Evolutionary conservation across 257 asterid species (phyloP).

Genomic region (Plantago elongata): DNA sequence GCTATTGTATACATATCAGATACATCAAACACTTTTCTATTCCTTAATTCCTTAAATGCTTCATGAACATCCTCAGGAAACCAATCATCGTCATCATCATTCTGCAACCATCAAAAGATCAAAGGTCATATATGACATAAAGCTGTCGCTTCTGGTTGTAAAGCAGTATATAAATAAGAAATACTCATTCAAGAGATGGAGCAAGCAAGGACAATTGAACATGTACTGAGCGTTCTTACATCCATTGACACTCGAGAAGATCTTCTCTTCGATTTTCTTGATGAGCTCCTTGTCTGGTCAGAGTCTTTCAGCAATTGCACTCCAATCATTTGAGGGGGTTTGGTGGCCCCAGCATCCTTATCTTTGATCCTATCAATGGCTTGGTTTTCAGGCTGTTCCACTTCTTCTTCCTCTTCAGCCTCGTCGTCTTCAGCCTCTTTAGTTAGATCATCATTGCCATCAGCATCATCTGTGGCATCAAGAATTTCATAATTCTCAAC

Average conservation of each 20-base stretch:
- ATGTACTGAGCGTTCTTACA: slow-evolving; percentile 33
- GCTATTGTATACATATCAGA: slow-evolving; percentile 93
- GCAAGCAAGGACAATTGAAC: neutral
- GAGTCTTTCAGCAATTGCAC: slow-evolving; percentile 86
- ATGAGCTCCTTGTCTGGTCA: slow-evolving; percentile 58
- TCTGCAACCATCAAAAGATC: slow-evolving; percentile 33
- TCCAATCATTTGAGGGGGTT: slow-evolving; percentile 97
- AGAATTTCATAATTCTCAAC: slow-evolving; percentile 40
- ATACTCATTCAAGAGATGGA: neutral
- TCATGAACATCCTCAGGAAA: slow-evolving; percentile 86
- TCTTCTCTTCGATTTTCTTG: slow-evolving; percentile 71
- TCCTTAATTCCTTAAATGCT: slow-evolving; percentile 83
- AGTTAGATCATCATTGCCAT: slow-evolving; percentile 55
- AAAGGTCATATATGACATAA: neutral
- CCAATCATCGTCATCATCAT: slow-evolving; percentile 95
- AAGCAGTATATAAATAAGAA: neutral
- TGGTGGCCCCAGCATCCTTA: slow-evolving; percentile 67
- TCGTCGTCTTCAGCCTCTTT: slow-evolving; percentile 73
- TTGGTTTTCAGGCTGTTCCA: slow-evolving; percentile 61
- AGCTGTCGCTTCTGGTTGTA: too few relatives aligned
- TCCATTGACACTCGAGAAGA: slow-evolving; percentile 57
- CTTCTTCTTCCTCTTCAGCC: slow-evolving; percentile 65
- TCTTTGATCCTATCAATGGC: slow-evolving; percentile 67
- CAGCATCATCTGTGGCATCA: slow-evolving; percentile 60
- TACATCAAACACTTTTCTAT: slow-evolving; percentile 78